A percentile compares a stretch with the other conserved stretches of the same genome.
These are phyloP conservation scores for Macrocybe gigantea DNA, from an alignment of 768 basidiomycete genomes.

Conservation along the genomic window DNA sequence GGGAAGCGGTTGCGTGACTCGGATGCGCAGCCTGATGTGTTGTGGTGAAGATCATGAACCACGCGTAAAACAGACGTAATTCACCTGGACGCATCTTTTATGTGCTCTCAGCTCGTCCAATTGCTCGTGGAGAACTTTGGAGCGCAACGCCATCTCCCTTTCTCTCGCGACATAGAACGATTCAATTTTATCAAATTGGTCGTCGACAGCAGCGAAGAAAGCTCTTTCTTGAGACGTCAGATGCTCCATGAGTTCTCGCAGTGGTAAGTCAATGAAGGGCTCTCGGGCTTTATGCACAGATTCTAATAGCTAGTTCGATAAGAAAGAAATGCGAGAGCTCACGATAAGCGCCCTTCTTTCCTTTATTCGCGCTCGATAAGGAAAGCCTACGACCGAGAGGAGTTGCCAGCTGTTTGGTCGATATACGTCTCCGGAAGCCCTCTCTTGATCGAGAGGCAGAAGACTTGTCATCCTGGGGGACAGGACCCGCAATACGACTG, in stretches of 20 bases:
- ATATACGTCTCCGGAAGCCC: too few species aligned
- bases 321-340: background rate
- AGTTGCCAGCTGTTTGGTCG: too few species aligned
- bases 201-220: slow-evolving; percentile 77
- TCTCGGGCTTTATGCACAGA: slow-evolving; percentile 1
- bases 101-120: slow-evolving; percentile 72
- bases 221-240: slow-evolving; percentile 55
- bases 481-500: too few species aligned
- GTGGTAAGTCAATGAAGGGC: slow-evolving; percentile 26
- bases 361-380: background rate
- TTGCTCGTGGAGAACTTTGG: slow-evolving; percentile 53
- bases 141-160: slow-evolving; percentile 48
- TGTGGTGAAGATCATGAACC: background rate
- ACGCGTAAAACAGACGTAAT: slow-evolving; percentile 6
- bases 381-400: background rate
- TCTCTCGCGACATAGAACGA: slow-evolving; percentile 74
- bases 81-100: slow-evolving; percentile 50
- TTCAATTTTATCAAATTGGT: slow-evolving; percentile 81
- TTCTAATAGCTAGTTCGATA: background rate
- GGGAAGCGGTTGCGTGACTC: background rate
- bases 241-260: slow-evolving; percentile 44
- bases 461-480: too few species aligned
- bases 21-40: slow-evolving; percentile 9
- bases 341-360: background rate
- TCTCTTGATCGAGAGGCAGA: too few species aligned